A percentile compares a stretch with the other conserved stretches of the same genome.
Evolutionary conservation across 768 basidiomycete genomes (phyloP).

Genomic region (Botryobasidium botryosum): DNA sequence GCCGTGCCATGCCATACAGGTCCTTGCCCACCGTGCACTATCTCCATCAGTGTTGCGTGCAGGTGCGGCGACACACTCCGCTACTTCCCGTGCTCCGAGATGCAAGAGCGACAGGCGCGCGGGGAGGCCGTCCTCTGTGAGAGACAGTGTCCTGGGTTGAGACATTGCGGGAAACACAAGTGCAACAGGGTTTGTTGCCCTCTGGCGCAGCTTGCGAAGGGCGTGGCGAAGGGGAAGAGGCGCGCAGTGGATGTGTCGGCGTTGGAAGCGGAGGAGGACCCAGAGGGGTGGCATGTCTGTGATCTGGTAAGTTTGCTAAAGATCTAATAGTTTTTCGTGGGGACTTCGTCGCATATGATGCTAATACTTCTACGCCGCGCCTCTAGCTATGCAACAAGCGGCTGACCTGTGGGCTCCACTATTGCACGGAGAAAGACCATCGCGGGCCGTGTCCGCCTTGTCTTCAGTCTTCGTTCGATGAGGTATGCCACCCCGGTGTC

Average conservation of each 20-base stretch:
- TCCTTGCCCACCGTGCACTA: slow-evolving; percentile 61
- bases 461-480: slow-evolving; percentile 79
- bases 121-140: slow-evolving; percentile 55
- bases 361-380: background rate
- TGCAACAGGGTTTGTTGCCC: slow-evolving; percentile 83
- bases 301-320: slow-evolving; percentile 32
- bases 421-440: slow-evolving; percentile 69
- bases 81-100: slow-evolving; percentile 33
- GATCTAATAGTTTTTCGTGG: background rate
- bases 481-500: slow-evolving; percentile 30
- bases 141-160: slow-evolving; percentile 54
- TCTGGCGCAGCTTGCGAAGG: slow-evolving; percentile 33
- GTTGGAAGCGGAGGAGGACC: slow-evolving; percentile 29
- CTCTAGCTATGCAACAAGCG: slow-evolving; percentile 14
- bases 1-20: slow-evolving; percentile 53
- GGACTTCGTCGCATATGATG: background rate
- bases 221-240: slow-evolving; percentile 50
- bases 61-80: slow-evolving; percentile 65
- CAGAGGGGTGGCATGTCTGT: slow-evolving; percentile 64
- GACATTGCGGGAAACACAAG: slow-evolving; percentile 74
- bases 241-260: slow-evolving; percentile 19
- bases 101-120: slow-evolving; percentile 20
- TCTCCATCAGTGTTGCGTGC: slow-evolving; percentile 58
- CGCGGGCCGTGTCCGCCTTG: slow-evolving; percentile 68
- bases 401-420: slow-evolving; percentile 17